phyloP scores from a whole-genome alignment of 2,329 filamentous ascomycete species.

The Cercospora sp. region DNA sequence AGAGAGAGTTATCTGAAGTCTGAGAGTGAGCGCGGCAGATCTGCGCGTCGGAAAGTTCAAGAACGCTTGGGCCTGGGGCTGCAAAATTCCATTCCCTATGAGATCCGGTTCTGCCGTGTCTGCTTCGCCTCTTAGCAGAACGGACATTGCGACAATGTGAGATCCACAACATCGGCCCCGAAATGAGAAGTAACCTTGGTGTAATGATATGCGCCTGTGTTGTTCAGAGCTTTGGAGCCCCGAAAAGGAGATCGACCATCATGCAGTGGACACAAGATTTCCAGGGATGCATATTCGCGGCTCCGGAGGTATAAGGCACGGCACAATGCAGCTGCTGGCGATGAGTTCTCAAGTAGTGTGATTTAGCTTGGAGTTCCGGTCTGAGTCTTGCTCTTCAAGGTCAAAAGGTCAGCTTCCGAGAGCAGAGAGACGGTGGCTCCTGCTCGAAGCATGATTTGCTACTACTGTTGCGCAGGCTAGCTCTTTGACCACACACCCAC shows the following conservation, averaged over 20 bases:
- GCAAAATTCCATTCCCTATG: not conserved
- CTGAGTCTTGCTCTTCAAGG: not conserved
- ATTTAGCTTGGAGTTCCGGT: not conserved
- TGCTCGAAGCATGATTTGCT: not conserved
- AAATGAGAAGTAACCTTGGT: not conserved
- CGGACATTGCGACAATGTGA: not conserved
- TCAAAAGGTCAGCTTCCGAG: not conserved
- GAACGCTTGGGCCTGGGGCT: not conserved
- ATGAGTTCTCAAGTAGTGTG: not conserved
- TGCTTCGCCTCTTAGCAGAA: not conserved
- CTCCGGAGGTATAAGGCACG: not conserved
- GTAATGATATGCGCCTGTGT: not conserved
- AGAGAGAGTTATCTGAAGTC: not conserved
- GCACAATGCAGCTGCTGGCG: not conserved
- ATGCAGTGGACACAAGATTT: not conserved
- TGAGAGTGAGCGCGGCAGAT: not conserved
- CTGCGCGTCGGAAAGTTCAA: not conserved
- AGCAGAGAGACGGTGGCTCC: not conserved
- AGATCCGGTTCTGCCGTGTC: not conserved
- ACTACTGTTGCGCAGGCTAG: not conserved
- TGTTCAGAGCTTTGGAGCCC: not conserved
- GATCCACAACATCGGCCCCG: not conserved
- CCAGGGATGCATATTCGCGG: not conserved
- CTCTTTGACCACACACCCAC: not conserved
- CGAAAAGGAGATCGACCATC: not conserved